Conservation (phyloP, 2,329 filamentous ascomycete genomes). For the Ophiostoma sp. region DNA sequence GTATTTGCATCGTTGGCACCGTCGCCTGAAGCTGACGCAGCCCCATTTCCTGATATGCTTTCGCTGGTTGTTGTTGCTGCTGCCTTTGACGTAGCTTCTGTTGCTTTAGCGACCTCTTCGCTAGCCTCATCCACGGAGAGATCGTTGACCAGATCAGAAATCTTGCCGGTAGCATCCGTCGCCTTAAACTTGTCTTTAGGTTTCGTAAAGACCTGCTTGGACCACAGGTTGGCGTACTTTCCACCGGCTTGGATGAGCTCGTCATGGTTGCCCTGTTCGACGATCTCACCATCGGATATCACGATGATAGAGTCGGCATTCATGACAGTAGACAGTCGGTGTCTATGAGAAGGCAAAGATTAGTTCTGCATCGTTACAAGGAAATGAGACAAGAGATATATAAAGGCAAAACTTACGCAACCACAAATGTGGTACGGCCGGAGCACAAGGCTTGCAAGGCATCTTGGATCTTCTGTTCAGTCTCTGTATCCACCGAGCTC, state of each 20-base stretch:
- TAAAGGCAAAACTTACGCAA: slow-evolving; percentile 50
- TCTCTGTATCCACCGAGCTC: slow-evolving; percentile 71
- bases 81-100: not conserved
- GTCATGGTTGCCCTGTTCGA: slow-evolving; percentile 64
- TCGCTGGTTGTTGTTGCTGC: not conserved
- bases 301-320: slow-evolving; percentile 69
- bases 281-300: slow-evolving; percentile 60
- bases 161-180: slow-evolving; percentile 31
- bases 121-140: slow-evolving; percentile 40
- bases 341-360: slow-evolving; percentile 42
- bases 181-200: slow-evolving; percentile 44
- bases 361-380: not conserved
- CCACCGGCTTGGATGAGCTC: slow-evolving; percentile 59
- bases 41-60: not conserved
- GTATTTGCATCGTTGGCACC: slow-evolving; percentile 23
- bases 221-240: slow-evolving; percentile 66
- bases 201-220: slow-evolving; percentile 56
- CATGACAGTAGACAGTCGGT: slow-evolving; percentile 70
- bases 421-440: slow-evolving; percentile 65
- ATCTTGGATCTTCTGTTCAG: slow-evolving; percentile 65
- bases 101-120: slow-evolving; percentile 40
- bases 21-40: not conserved
- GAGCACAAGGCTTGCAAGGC: slow-evolving; percentile 60
- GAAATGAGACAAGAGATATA: not conserved
- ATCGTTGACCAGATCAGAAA: slow-evolving; percentile 40